Base-by-base conservation (phyloP, 768 basidiomycete genomes). In the Hericium rajendrae region DNA sequence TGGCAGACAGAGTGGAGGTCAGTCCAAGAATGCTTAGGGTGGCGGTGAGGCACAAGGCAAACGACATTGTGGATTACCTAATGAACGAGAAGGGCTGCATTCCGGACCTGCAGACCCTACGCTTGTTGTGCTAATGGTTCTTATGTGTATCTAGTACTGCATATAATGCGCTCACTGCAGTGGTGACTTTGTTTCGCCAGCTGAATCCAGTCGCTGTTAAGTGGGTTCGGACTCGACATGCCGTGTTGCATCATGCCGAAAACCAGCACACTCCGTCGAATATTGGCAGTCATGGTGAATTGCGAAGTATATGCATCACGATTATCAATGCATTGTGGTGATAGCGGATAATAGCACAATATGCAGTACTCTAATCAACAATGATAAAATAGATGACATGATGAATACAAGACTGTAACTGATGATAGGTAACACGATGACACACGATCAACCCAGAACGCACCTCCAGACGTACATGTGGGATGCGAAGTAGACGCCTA, bases 31-130 rank as follows among this genome's bases (percentile, higher is more conserved):
- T 91, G 85, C 67, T 92, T 52, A 83, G 74, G 63, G 68, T 70
- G 6, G 91, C 91, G 1, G 81, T 90, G 12, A 79, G 77, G 63
- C 75, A 73, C 57, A 75, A 80, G 53, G 88, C 89, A 6, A 74
- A 75, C 54, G 84, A 88, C 58, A 86, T 93, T 40, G 79, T 82
- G 53, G 74, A 86, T 53, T 93, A 88, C 64, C 71, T 93, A 28
- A 79, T 77, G 56, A 69, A 70, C 49, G 87, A 88, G 68, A 88
- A 88, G 69, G 82, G 82, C 10, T 82, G 83, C 62, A 71, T 88
- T 38, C 88, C 88, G 0, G 85, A 89, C 66, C 79, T 89, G 69
- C 77, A 81, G 65, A 88, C 88, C 0, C 67, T 86, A 38, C 28
- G 48, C 15, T 37, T 57, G 37, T 57, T 62, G 39, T 49, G 18